These are phyloP conservation scores for Calocybe cyanea DNA, from an alignment of 768 basidiomycete species.

Conservation along the genomic window DNA sequence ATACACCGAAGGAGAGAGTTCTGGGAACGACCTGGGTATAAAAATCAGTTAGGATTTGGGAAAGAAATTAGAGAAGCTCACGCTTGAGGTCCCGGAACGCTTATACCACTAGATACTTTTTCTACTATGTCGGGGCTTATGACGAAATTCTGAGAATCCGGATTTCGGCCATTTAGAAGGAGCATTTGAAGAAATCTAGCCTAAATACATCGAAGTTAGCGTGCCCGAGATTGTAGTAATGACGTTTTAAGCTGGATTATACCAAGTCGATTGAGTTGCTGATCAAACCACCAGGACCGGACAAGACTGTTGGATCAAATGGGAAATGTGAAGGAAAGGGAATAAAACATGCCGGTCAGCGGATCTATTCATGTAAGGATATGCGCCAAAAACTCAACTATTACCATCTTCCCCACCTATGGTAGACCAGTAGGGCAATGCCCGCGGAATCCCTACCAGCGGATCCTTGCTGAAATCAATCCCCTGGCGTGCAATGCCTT, in stretches of 20 bases:
- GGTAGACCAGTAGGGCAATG: conserved; percentile 19
- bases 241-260: too few species aligned
- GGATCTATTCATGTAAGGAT: too few species aligned
- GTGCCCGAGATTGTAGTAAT: too few species aligned
- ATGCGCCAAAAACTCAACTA: conserved; percentile 15
- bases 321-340: too few species aligned
- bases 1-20: conserved; percentile 20
- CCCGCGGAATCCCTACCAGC: conserved; percentile 7
- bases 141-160: conserved; percentile 3
- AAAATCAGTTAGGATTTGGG: not conserved
- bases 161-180: conserved; percentile 2
- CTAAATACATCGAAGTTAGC: not conserved
- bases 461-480: conserved; percentile 11
- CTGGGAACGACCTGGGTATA: conserved; percentile 12
- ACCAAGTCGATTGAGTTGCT: conserved; percentile 23
- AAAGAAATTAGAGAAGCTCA: conserved; percentile 1
- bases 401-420: conserved; percentile 22
- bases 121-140: conserved; percentile 2
- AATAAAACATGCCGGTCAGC: too few species aligned
- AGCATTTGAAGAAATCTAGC: conserved; percentile 4
- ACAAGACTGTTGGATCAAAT: conserved; percentile 16
- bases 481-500: conserved; percentile 20
- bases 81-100: conserved; percentile 13
- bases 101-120: conserved; percentile 15
- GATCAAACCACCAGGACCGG: conserved; percentile 27